Evolutionary conservation across 305 asterid genomes (phyloP).

Genomic region (Solanum chacoense): DNA sequence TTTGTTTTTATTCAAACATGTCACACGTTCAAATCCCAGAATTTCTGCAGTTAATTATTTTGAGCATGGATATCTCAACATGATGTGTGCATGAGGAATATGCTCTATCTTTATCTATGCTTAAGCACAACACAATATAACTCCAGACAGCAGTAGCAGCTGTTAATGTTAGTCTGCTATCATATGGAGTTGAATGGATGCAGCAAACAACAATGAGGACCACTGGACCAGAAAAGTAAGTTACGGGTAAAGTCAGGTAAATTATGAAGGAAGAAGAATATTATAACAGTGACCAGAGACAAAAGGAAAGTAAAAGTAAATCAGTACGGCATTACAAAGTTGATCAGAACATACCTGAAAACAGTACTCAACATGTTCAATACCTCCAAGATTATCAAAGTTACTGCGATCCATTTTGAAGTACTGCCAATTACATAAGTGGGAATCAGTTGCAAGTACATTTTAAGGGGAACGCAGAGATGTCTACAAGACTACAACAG

Average conservation of each 20-base stretch:
- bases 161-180: neutral
- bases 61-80: neutral
- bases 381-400: conserved; percentile 67
- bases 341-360: conserved; percentile 49
- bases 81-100: neutral
- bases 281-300: neutral
- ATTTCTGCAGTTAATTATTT: neutral
- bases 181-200: neutral
- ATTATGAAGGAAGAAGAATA: neutral
- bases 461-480: neutral
- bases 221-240: neutral
- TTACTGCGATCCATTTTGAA: conserved; percentile 89
- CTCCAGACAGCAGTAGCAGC: neutral
- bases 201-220: neutral
- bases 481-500: neutral
- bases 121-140: neutral
- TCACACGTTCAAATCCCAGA: neutral
- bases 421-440: conserved; percentile 36
- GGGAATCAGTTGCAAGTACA: neutral
- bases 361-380: conserved; percentile 78
- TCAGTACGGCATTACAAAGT: conserved; percentile 6
- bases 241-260: neutral
- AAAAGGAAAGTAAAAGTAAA: neutral
- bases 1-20: neutral
- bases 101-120: neutral